phyloP scores from a whole-genome alignment of 139 green algal genomes.

The Marvania coccoides region DNA sequence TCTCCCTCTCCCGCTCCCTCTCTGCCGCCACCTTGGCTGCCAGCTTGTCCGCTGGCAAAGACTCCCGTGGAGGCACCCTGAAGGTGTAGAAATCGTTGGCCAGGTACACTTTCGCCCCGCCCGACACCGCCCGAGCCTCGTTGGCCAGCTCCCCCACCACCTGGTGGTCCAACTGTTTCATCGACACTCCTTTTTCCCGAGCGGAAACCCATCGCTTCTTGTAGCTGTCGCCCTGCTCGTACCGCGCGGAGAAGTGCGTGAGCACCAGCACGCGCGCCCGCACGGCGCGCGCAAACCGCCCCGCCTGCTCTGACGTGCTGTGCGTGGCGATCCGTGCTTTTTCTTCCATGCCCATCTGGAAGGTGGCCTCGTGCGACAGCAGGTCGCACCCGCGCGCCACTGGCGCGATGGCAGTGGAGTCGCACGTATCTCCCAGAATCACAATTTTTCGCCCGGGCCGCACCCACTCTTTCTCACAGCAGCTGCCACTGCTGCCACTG shows the following conservation, averaged over 20 bases:
- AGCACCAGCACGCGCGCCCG: conserved; percentile 70
- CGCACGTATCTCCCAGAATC: conserved; percentile 86
- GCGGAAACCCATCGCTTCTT: background rate
- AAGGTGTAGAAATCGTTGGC: conserved; percentile 29
- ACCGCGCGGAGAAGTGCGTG: conserved; percentile 87
- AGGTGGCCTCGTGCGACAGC: conserved; percentile 90
- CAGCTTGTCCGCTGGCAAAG: too few relatives aligned
- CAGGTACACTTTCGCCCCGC: background rate
- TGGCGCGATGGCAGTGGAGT: conserved; percentile 54
- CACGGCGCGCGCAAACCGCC: conserved; percentile 70
- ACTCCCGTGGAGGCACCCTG: conserved; percentile 5
- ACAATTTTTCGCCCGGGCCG: conserved; percentile 62
- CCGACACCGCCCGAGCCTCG: background rate
- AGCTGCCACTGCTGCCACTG: background rate
- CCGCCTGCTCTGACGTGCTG: conserved; percentile 82
- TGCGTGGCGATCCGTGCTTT: conserved; percentile 79
- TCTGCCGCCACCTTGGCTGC: too few relatives aligned
- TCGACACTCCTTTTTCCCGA: background rate
- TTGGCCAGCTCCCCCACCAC: background rate
- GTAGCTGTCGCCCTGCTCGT: background rate
- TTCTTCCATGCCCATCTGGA: conserved; percentile 52
- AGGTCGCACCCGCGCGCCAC: conserved; percentile 60
- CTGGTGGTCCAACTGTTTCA: background rate
- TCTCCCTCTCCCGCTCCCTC: too few relatives aligned
- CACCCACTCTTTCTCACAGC: background rate